Evolutionary conservation across 768 basidiomycete species (phyloP).

Genomic region (Pleurotus djamor): DNA sequence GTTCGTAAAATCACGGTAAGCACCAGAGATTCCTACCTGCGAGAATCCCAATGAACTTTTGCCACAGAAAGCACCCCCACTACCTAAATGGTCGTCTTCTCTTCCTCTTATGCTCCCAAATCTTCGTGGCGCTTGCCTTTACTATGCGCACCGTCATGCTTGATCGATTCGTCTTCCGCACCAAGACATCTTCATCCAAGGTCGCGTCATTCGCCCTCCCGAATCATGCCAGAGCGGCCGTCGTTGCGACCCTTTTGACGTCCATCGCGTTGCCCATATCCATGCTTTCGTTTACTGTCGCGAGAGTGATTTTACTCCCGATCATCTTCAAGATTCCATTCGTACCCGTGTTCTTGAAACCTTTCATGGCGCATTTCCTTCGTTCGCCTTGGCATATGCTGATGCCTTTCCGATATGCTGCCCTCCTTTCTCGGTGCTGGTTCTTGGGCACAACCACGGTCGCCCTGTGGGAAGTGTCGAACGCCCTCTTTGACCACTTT

Average conservation of each 20-base stretch:
- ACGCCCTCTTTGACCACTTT: slow-evolving; percentile 56
- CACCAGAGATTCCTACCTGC: slow-evolving; percentile 1
- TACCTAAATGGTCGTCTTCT: slow-evolving; percentile 70
- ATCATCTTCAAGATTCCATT: slow-evolving; percentile 54
- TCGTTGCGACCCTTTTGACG: slow-evolving; percentile 40
- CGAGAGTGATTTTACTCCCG: slow-evolving; percentile 48
- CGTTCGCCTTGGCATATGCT: slow-evolving; percentile 52
- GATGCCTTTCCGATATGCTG: slow-evolving; percentile 44
- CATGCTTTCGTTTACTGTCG: slow-evolving; percentile 41
- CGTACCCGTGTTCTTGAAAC: slow-evolving; percentile 46
- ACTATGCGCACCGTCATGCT: slow-evolving; percentile 57
- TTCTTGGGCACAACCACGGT: slow-evolving; percentile 50
- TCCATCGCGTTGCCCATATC: slow-evolving; percentile 34
- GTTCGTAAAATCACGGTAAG: slow-evolving; percentile 69
- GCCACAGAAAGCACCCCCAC: slow-evolving; percentile 65
- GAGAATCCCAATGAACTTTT: background rate
- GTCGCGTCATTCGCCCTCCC: slow-evolving; percentile 18
- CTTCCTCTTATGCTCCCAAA: slow-evolving; percentile 56
- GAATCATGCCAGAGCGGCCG: slow-evolving; percentile 18
- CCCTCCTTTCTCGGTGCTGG: slow-evolving; percentile 46
- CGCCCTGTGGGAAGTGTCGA: slow-evolving; percentile 62
- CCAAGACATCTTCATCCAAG: slow-evolving; percentile 10
- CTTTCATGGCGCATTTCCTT: slow-evolving; percentile 64
- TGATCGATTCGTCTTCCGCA: slow-evolving; percentile 55
- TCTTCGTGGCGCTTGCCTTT: slow-evolving; percentile 42